These are phyloP conservation scores for Apiospora marii DNA, from an alignment of 2,329 filamentous ascomycete genomes.

Conservation along the genomic window DNA sequence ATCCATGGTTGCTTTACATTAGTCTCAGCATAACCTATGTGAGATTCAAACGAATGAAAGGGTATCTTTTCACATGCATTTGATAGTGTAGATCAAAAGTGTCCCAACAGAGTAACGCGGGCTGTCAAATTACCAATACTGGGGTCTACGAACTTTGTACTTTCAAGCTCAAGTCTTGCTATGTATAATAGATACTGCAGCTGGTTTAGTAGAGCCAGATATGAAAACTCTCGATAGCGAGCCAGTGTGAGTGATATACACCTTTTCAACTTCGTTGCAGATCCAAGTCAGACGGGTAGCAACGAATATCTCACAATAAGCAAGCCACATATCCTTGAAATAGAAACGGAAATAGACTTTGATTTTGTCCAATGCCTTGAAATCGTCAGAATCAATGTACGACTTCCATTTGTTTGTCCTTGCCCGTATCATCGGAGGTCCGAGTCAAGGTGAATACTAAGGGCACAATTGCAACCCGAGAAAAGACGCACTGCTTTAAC, in stretches of 20 bases:
- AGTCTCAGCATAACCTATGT: too few species aligned
- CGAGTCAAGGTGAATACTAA: background rate
- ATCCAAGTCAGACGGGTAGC: background rate
- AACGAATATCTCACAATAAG: background rate
- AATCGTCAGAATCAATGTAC: background rate
- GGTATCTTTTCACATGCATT: too few species aligned
- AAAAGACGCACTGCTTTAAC: background rate
- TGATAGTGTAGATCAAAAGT: too few species aligned
- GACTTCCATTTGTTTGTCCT: background rate
- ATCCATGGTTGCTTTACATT: too few species aligned
- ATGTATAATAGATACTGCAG: background rate
- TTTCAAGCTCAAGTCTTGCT: background rate
- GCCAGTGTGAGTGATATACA: background rate
- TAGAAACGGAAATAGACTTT: background rate
- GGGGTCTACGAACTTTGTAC: background rate
- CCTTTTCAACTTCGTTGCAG: background rate
- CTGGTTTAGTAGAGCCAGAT: background rate
- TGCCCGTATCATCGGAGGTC: background rate
- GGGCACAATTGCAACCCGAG: background rate
- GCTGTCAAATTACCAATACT: background rate
- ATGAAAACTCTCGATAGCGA: background rate
- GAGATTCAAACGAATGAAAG: too few species aligned
- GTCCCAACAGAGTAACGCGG: too few species aligned
- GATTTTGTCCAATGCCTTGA: background rate
- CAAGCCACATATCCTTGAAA: too few species aligned